Evolutionary conservation across 2,329 filamentous ascomycete species (phyloP), one percentile per base, ranked within the genome.

Genomic region (Aspergillus sp.): DNA sequence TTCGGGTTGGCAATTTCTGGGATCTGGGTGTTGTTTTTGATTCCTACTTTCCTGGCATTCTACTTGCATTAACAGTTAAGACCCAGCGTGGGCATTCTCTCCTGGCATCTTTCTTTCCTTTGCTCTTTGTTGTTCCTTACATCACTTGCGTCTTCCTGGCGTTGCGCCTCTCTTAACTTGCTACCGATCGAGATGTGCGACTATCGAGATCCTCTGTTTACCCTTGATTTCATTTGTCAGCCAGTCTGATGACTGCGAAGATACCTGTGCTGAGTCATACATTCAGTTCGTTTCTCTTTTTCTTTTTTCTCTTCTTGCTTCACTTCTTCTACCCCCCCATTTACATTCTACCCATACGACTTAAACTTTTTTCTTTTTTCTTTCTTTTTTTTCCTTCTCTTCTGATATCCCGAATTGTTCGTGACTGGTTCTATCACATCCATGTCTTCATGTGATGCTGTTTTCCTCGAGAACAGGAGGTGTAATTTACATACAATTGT

Each of bases 241-340:
- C 66, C 66, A 64, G 64, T 64, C 67, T 63, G 64, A 67, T 66
- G 71, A 69, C 69, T 70, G 69, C 65, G 60, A 72, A 70, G 72
- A 73, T 73, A 73, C 68, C 71, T 72, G 65, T 70, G 68, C 69
- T 67, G 64, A 69, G 66, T 72, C 64, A 60, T 57, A 66, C 38
- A 54, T 64, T 63, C 58, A 30, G 45, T 66, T 63, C 56, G 65
- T 54, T 61, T 62, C 54, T 50, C 55, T 52, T 36, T 30, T 30
- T 30, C 9, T 25, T 8, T 25, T 28, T 8, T 7, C 61, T 43
- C 48, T 61, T 61, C 41, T 60, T 61, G 55, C 57, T 62, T 55
- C 36, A 47, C 64, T 60, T 59, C 49, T 58, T 57, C 28, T 54
- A 48, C 32, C 55, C 36, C 53, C 61, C 53, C 60, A 45, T 38